Conservation (phyloP, 2,329 filamentous ascomycete species). For the Aspergillus sp. region DNA sequence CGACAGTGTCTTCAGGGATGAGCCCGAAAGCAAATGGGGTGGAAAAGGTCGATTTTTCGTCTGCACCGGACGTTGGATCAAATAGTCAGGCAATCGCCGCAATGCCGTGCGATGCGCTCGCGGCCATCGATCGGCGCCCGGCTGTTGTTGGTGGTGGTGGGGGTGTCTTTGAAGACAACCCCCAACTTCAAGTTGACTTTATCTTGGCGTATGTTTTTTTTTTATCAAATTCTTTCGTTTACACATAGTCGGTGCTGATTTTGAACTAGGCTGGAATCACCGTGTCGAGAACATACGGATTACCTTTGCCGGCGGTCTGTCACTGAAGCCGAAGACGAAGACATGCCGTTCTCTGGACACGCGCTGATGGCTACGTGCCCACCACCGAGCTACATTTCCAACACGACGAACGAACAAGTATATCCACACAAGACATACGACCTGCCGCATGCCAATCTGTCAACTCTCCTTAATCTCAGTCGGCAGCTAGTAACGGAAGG, state of each 20-base stretch:
- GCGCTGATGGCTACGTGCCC: slow-evolving; percentile 92
- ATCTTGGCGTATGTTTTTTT: slow-evolving; percentile 42
- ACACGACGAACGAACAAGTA: slow-evolving; percentile 51
- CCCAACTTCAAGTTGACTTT: slow-evolving; percentile 50
- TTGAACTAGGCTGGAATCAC: slow-evolving; percentile 55
- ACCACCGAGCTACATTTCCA: slow-evolving; percentile 63
- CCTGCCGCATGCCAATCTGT: slow-evolving; percentile 71
- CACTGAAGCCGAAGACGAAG: slow-evolving; percentile 59
- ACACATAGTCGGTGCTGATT: not conserved
- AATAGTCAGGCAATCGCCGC: slow-evolving; percentile 24
- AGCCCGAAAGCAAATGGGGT: slow-evolving; percentile 30
- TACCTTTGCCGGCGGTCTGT: slow-evolving; percentile 79
- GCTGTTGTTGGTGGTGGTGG: slow-evolving; percentile 19
- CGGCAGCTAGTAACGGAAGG: slow-evolving; percentile 78
- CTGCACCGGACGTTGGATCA: slow-evolving; percentile 23
- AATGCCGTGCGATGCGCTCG: slow-evolving; percentile 23
- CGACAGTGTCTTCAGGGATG: slow-evolving; percentile 27
- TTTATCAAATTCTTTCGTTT: not conserved
- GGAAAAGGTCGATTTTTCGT: slow-evolving; percentile 30
- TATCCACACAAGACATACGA: slow-evolving; percentile 76
- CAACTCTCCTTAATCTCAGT: slow-evolving; percentile 81
- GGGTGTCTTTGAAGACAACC: slow-evolving; percentile 45
- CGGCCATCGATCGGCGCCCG: slow-evolving; percentile 25
- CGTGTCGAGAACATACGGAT: slow-evolving; percentile 59
- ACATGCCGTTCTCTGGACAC: slow-evolving; percentile 71